Conservation (phyloP, 495 filamentous ascomycete genomes). For the Neurospora intermedia region DNA sequence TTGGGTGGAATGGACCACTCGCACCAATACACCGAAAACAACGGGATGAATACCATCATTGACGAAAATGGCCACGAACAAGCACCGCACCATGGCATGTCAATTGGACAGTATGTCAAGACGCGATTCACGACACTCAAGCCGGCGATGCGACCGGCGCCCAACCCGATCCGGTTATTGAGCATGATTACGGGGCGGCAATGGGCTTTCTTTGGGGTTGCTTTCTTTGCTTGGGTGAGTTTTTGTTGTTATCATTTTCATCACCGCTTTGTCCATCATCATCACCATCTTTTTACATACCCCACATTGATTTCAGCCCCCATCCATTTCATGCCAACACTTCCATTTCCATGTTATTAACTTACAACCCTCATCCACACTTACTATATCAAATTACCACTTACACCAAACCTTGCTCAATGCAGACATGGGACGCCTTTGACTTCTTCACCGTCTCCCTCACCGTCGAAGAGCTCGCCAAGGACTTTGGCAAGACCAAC, state of each 20-base stretch:
- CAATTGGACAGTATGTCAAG: conserved; percentile 48
- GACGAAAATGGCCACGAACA: conserved; percentile 6
- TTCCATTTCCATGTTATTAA: too few species aligned
- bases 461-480: conserved; percentile 56
- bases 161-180: conserved; percentile 67
- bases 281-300: neutral
- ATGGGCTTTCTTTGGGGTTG: conserved; percentile 77
- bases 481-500: conserved; percentile 53
- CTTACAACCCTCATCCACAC: too few species aligned
- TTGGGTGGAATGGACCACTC: neutral
- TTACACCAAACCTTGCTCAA: neutral
- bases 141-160: conserved; percentile 66
- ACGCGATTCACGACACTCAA: conserved; percentile 64
- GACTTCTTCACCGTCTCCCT: conserved; percentile 88
- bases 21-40: neutral
- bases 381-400: too few species aligned
- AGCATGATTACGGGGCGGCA: conserved; percentile 60
- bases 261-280: neutral
- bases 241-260: neutral
- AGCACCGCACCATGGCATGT: conserved; percentile 40
- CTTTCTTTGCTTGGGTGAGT: conserved; percentile 57
- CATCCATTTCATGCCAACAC: neutral
- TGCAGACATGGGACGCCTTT: conserved; percentile 67
- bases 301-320: neutral
- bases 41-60: neutral